phyloP scores from a whole-genome alignment of 768 basidiomycete species.

The Xerocomellus amylosporus region DNA sequence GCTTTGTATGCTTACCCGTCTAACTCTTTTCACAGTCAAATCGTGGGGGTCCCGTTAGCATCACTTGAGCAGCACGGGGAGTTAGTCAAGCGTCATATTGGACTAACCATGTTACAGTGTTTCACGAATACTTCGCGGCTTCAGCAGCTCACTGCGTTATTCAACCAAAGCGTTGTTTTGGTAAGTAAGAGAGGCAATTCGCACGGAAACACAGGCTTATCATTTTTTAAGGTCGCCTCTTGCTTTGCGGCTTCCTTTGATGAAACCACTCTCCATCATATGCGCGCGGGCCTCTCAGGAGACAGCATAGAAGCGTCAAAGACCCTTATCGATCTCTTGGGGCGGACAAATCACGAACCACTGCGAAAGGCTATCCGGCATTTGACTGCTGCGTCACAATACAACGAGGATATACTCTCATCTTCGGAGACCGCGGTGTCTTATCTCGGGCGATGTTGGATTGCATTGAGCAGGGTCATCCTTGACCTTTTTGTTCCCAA shows the following conservation, averaged over 20 bases:
- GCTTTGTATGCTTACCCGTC: not conserved
- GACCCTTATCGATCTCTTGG: constrained; percentile 32
- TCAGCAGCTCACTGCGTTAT: constrained; percentile 40
- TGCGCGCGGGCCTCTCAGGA: constrained; percentile 4
- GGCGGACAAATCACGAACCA: constrained; percentile 31
- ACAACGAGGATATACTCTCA: constrained; percentile 14
- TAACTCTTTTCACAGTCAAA: constrained; percentile 37
- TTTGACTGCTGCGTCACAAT: constrained; percentile 28
- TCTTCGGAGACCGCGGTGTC: constrained; percentile 27
- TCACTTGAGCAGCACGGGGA: constrained; percentile 39
- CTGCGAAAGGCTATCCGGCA: constrained; percentile 36
- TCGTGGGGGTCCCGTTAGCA: constrained; percentile 38
- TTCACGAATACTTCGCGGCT: constrained; percentile 38
- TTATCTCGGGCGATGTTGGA: constrained; percentile 51
- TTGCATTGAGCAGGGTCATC: constrained; percentile 56
- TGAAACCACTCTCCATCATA: constrained; percentile 14
- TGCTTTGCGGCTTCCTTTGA: constrained; percentile 46
- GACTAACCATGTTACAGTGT: constrained; percentile 40
- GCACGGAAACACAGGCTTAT: constrained; percentile 4
- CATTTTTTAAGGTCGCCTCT: constrained; percentile 36
- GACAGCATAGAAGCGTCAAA: constrained; percentile 20
- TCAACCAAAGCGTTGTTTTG: constrained; percentile 41
- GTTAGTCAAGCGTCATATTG: constrained; percentile 38
- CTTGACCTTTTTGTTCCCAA: constrained; percentile 78
- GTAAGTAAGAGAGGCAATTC: constrained; percentile 32